Conservation (phyloP, 169 alveolate species). For the Plasmodium billcollinsi region DNA sequence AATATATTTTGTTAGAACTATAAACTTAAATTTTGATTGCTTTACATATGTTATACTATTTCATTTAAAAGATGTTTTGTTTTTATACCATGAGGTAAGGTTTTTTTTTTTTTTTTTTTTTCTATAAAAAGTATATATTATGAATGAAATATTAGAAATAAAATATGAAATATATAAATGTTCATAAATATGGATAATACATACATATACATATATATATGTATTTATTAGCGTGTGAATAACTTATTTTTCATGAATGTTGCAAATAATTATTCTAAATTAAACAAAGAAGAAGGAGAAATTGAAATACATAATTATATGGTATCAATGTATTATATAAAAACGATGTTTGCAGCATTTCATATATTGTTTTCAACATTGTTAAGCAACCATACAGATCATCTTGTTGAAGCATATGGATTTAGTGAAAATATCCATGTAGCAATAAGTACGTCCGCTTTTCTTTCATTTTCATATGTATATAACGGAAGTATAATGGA, state of each 20-base stretch:
- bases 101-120: too few relatives aligned
- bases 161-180: too few relatives aligned
- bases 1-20: too few relatives aligned
- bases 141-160: too few relatives aligned
- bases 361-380: background rate
- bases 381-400: constrained; percentile 19
- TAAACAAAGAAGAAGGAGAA: constrained; percentile 29
- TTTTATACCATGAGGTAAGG: too few relatives aligned
- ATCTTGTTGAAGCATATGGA: constrained; percentile 25
- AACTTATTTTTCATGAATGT: constrained; percentile 5
- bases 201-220: background rate
- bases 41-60: too few relatives aligned
- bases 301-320: constrained; percentile 17
- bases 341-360: constrained; percentile 31
- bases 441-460: constrained; percentile 1
- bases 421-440: background rate
- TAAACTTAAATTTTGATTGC: too few relatives aligned
- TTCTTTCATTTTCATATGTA: background rate
- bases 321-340: constrained; percentile 38
- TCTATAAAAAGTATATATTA: too few relatives aligned
- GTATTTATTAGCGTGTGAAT: constrained; percentile 35
- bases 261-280: constrained; percentile 6
- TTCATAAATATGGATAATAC: too few relatives aligned
- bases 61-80: too few relatives aligned
- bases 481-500: constrained; percentile 46